phyloP scores from a whole-genome alignment of 2,329 filamentous ascomycete species.

The Colletotrichum orchidophilum region DNA sequence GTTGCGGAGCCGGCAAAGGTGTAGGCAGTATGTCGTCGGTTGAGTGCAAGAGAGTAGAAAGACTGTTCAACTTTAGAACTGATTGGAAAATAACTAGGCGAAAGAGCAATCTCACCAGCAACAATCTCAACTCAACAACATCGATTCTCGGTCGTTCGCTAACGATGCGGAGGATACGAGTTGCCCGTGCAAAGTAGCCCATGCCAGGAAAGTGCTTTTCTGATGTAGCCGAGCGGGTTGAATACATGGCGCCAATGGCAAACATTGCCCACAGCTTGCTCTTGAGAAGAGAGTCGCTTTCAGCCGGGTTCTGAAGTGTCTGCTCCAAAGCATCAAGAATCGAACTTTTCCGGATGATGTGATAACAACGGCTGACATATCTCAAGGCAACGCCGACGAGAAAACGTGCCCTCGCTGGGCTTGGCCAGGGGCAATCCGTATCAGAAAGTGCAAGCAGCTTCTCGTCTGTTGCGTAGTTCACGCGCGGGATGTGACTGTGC shows the following conservation, averaged over 20 bases:
- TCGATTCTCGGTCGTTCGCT: slow-evolving; percentile 54
- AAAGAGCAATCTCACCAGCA: slow-evolving; percentile 48
- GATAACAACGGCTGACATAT: slow-evolving; percentile 51
- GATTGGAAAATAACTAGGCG: not conserved
- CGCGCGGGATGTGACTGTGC: slow-evolving; percentile 44
- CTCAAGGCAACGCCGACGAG: slow-evolving; percentile 51
- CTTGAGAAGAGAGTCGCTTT: slow-evolving; percentile 44
- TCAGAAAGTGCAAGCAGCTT: slow-evolving; percentile 40
- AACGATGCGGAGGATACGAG: slow-evolving; percentile 48
- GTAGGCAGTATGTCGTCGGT: slow-evolving; percentile 55
- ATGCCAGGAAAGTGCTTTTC: slow-evolving; percentile 52
- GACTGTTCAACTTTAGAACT: slow-evolving; percentile 42
- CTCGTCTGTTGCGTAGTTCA: slow-evolving; percentile 46
- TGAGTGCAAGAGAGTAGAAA: slow-evolving; percentile 54
- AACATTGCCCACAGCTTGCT: slow-evolving; percentile 56
- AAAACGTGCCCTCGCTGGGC: slow-evolving; percentile 46
- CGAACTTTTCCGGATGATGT: slow-evolving; percentile 50
- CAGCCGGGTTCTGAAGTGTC: slow-evolving; percentile 45
- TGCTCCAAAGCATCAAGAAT: slow-evolving; percentile 49
- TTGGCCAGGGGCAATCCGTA: slow-evolving; percentile 49
- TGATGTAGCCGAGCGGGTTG: slow-evolving; percentile 46
- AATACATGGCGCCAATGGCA: slow-evolving; percentile 57
- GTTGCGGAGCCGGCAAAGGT: slow-evolving; percentile 54
- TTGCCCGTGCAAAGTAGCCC: slow-evolving; percentile 52
- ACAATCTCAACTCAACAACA: slow-evolving; percentile 52